Evolutionary conservation across 306 rosid species (phyloP).

Genomic region (Biancaea sappan): DNA sequence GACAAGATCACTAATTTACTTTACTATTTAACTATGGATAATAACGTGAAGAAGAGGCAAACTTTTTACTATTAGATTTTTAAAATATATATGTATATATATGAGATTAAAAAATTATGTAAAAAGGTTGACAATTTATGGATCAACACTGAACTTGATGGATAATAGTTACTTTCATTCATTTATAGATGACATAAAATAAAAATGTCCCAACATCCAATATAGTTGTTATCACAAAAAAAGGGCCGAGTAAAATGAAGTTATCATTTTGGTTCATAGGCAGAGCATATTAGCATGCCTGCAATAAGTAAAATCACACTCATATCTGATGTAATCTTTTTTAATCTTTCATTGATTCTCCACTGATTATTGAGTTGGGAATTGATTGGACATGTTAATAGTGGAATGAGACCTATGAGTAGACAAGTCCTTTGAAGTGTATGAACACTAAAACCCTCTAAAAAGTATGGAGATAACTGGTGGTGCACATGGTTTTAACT

Average conservation of each 20-base stretch:
- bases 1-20: no score
- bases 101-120: no score
- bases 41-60: no score
- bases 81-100: no score
- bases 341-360: background rate
- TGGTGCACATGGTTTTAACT: background rate
- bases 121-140: no score
- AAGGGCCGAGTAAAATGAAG: background rate
- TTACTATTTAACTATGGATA: no score
- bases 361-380: constrained; percentile 12
- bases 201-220: background rate
- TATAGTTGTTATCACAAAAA: background rate
- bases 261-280: background rate
- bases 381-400: constrained; percentile 14
- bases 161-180: background rate
- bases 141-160: background rate
- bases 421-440: background rate
- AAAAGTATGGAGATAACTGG: constrained; percentile 1
- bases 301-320: background rate
- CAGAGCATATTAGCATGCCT: background rate
- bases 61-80: no score
- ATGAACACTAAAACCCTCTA: background rate
- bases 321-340: background rate
- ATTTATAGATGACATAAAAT: background rate
- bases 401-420: background rate